Percentiles rank a stretch among this genome's conserved stretches.
These are phyloP conservation scores for Hypomontagnella submonticulosa DNA, from an alignment of 495 filamentous ascomycete genomes.

Conservation along the genomic window DNA sequence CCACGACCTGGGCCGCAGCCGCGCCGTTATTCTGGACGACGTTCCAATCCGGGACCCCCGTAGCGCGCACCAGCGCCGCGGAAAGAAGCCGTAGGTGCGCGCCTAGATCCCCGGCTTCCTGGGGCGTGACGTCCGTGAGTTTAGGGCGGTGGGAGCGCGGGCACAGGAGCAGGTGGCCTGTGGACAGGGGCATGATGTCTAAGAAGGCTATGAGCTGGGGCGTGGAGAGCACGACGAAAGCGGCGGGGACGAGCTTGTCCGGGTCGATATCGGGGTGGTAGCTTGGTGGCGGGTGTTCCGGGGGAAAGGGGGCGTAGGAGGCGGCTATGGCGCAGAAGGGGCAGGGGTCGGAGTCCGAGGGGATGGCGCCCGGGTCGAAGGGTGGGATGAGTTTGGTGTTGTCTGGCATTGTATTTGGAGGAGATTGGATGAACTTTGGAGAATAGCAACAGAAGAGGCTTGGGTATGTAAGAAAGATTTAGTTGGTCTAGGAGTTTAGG, in stretches of 20 bases:
- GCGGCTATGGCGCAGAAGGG: conserved; percentile 74
- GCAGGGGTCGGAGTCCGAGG: conserved; percentile 52
- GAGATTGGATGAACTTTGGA: background rate
- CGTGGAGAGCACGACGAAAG: conserved; percentile 80
- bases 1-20: conserved; percentile 88
- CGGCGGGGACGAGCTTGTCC: conserved; percentile 53
- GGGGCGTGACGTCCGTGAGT: conserved; percentile 69
- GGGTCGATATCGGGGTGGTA: conserved; percentile 50
- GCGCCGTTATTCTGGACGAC: conserved; percentile 94
- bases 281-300: conserved; percentile 49
- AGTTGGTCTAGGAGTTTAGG: background rate
- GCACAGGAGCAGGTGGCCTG: conserved; percentile 81
- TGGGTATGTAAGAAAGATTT: background rate
- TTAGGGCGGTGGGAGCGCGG: conserved; percentile 77
- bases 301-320: conserved; percentile 58
- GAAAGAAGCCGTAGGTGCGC: conserved; percentile 80
- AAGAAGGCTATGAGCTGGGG: conserved; percentile 81
- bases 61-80: conserved; percentile 70
- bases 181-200: conserved; percentile 86
- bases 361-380: conserved; percentile 43
- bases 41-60: conserved; percentile 82
- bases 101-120: conserved; percentile 70
- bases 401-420: background rate
- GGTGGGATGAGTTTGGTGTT: conserved; percentile 26
- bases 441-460: background rate